A percentile compares a stretch with the other conserved stretches of the same genome.
Evolutionary conservation across 2,329 filamentous ascomycete species (phyloP).

Genomic region (Elsinoe perseae): DNA sequence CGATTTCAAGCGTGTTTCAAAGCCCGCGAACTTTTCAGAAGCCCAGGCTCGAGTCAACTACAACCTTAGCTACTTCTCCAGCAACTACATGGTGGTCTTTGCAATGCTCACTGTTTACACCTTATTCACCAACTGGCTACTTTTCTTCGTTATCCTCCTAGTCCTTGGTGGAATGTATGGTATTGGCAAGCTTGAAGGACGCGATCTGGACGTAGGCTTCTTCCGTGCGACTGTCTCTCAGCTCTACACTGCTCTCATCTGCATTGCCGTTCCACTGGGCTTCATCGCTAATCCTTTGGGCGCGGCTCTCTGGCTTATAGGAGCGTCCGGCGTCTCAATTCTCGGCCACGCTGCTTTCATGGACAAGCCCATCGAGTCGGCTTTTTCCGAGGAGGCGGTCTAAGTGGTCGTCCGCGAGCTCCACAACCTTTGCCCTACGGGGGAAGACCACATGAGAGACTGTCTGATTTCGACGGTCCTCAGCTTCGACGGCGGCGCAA

Average conservation of each 20-base stretch:
- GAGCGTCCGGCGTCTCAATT: conserved; percentile 87
- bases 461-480: conserved; percentile 7
- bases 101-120: conserved; percentile 94
- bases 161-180: conserved; percentile 80
- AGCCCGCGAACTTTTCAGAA: conserved; percentile 84
- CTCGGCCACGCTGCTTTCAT: conserved; percentile 90
- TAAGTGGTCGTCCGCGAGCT: conserved; percentile 99
- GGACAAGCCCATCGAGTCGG: conserved; percentile 99
- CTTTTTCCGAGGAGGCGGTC: conserved; percentile 99
- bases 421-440: conserved; percentile 75
- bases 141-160: conserved; percentile 89
- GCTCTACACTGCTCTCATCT: conserved; percentile 81
- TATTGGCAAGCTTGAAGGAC: conserved; percentile 82
- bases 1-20: conserved; percentile 90
- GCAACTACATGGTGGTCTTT: conserved; percentile 94
- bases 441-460: conserved; percentile 93
- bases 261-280: conserved; percentile 75
- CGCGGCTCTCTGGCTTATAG: conserved; percentile 90
- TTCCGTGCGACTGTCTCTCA: conserved; percentile 82
- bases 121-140: conserved; percentile 73
- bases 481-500: conserved; percentile 13
- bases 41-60: conserved; percentile 91
- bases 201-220: conserved; percentile 78
- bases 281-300: conserved; percentile 76
- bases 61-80: conserved; percentile 94